Conservation (phyloP, 2,329 filamentous ascomycete species). For the Talaromyces rugulosus region DNA sequence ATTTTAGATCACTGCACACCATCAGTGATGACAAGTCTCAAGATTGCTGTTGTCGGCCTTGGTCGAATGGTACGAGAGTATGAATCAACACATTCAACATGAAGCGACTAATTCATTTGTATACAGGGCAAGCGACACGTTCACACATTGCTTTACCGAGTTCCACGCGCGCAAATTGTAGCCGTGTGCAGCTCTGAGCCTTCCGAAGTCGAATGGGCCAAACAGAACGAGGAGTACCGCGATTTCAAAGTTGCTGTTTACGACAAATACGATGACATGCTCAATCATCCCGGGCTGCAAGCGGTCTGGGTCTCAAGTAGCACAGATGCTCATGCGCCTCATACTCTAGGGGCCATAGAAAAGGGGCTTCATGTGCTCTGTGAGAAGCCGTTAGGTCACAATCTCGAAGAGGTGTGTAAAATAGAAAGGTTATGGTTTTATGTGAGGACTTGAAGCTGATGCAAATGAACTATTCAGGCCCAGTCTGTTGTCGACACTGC, state of each 20-base stretch:
- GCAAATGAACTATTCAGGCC: too few relatives aligned
- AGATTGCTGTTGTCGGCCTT: background rate
- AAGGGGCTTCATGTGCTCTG: background rate
- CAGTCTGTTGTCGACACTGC: constrained; percentile 25
- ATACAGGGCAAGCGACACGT: background rate
- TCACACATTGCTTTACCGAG: background rate
- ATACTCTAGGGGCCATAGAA: background rate
- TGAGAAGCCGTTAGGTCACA: background rate
- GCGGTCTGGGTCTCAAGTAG: background rate
- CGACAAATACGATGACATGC: background rate
- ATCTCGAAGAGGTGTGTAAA: background rate
- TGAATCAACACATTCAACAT: background rate
- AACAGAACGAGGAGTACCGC: background rate
- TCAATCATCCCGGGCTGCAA: background rate
- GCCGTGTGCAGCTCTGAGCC: background rate
- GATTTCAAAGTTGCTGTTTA: background rate
- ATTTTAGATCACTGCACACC: background rate
- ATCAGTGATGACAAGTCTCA: background rate
- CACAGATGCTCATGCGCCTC: background rate
- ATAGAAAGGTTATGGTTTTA: too few relatives aligned
- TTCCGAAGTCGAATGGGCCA: background rate
- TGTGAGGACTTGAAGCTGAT: too few relatives aligned
- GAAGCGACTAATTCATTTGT: background rate
- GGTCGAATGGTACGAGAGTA: background rate
- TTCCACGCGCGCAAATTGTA: background rate